Base-by-base conservation (phyloP, 345 rosid genomes). In the Dipteronia sinensis region DNA sequence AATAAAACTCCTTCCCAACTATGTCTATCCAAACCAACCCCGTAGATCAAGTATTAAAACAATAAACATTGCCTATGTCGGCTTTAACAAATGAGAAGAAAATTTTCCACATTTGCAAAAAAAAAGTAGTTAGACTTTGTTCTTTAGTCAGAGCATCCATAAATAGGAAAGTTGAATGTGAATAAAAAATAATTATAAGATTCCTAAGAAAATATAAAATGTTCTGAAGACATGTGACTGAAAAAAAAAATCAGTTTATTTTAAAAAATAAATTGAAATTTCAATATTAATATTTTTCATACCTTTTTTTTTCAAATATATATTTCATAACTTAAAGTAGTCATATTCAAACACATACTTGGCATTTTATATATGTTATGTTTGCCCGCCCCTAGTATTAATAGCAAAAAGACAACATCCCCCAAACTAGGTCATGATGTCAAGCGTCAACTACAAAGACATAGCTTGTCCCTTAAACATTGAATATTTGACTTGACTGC, bases 401-500 rank as follows among this genome's bases (percentile, higher is more conserved):
- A 25, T 6, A 1, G 62, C 62, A 17, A 74, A 46, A 46, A 29
- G 27, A 65, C 71, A 65, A 65, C 63, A 17, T 63, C 29, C 29
- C 29, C 61, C 34, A 42, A 40, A 2, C 9, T 0, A 17, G 23
- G 16, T 42, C 40, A 1, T 2, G 12, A 46, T 16, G 7, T 53
- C n/a, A 3, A 3, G 12, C 16, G 76, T 17, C 68, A 9, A 25
- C 58, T 12, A 23, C 31, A 17, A 74, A 11, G 25, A 17, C 61
- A 29, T 4, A 49, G 22, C 61, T 74, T 44, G 10, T 19, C 62
- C 46, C 49, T 0, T 20, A 59, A 46, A 47, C 1, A 13, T 59
- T n/a, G 70, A 65, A 65, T 29, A 20, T 65, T 75, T 31, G 71
- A 75, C 71, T 75, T 51, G 71, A 65, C 77, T 4, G 2, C 11